Conservation (phyloP, 257 asterid genomes). For the Ballota nigra region DNA sequence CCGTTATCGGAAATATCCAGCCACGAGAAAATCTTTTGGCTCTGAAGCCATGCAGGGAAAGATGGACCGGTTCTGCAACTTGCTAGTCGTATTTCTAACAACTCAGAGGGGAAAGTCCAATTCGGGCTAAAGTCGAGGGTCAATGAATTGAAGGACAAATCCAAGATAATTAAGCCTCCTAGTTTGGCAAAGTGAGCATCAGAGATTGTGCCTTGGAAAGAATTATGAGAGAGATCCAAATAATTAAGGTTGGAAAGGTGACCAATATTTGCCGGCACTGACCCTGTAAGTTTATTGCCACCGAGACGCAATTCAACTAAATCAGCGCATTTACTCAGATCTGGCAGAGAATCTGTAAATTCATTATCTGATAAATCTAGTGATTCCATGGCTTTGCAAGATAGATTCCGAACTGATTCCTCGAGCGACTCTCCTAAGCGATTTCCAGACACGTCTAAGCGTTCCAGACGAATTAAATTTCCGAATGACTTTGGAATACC, state of each 20-base stretch:
- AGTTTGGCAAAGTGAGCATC: conserved; percentile 27
- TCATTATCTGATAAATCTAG: neutral
- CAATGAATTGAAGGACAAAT: conserved; percentile 29
- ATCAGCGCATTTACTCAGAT: neutral
- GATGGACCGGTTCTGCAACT: conserved; percentile 27
- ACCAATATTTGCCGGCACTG: neutral
- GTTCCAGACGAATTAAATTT: neutral
- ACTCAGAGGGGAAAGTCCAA: conserved; percentile 34
- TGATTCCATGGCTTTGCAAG: neutral
- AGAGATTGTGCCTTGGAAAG: conserved; percentile 23
- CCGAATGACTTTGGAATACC: neutral
- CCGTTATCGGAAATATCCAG: conserved; percentile 29
- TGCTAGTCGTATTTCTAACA: conserved; percentile 5
- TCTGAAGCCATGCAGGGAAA: conserved; percentile 42
- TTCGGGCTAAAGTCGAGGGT: neutral
- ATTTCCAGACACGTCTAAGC: neutral
- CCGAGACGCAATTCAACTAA: neutral
- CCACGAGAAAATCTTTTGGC: conserved; percentile 3
- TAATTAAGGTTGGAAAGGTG: conserved; percentile 2
- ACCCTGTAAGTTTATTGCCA: neutral
- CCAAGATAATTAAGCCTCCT: conserved; percentile 11
- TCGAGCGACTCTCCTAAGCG: neutral
- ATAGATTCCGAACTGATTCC: neutral
- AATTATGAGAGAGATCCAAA: conserved; percentile 17
- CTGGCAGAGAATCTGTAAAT: neutral